Conservation (phyloP, 805 yeast genomes). For the Pichia manshurica region DNA sequence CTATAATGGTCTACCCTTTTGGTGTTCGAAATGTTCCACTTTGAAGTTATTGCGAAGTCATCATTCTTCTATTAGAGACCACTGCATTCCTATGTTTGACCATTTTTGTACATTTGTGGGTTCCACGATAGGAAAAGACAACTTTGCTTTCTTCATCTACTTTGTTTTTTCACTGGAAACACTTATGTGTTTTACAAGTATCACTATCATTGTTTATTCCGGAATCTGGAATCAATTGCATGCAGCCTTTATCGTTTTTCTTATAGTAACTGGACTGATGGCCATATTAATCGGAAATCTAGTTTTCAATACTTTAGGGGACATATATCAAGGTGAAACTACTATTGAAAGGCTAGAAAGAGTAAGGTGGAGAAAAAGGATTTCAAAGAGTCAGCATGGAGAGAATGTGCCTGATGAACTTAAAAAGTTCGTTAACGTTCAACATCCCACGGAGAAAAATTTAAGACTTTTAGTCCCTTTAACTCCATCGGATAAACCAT, state of each 20-base stretch:
- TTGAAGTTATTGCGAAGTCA: conserved; percentile 64
- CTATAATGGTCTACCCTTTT: conserved; percentile 65
- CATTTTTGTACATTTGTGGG: conserved; percentile 84
- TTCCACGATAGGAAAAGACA: conserved; percentile 58
- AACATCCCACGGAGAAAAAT: conserved; percentile 27
- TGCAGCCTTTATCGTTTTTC: conserved; percentile 29
- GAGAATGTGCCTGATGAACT: conserved; percentile 10
- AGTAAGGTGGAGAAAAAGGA: conserved; percentile 24
- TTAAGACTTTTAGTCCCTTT: conserved; percentile 35
- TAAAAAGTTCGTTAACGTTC: conserved; percentile 40
- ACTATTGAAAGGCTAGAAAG: conserved; percentile 11
- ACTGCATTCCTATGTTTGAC: conserved; percentile 72
- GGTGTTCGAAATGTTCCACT: conserved; percentile 64
- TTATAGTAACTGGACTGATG: conserved; percentile 41
- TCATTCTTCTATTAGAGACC: conserved; percentile 52
- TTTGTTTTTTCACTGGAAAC: conserved; percentile 37
- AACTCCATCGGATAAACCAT: conserved; percentile 31
- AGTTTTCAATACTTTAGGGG: conserved; percentile 39
- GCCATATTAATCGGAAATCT: conserved; percentile 36
- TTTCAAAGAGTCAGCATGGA: conserved; percentile 7
- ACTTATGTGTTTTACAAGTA: conserved; percentile 36
- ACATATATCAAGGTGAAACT: conserved; percentile 43
- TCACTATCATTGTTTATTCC: conserved; percentile 30
- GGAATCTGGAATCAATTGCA: conserved; percentile 14
- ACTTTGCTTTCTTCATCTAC: conserved; percentile 55